Percentiles rank a stretch among this genome's conserved stretches.
Conservation (phyloP, 75 land plant genomes). For the Adiantum capillusveneris region DNA sequence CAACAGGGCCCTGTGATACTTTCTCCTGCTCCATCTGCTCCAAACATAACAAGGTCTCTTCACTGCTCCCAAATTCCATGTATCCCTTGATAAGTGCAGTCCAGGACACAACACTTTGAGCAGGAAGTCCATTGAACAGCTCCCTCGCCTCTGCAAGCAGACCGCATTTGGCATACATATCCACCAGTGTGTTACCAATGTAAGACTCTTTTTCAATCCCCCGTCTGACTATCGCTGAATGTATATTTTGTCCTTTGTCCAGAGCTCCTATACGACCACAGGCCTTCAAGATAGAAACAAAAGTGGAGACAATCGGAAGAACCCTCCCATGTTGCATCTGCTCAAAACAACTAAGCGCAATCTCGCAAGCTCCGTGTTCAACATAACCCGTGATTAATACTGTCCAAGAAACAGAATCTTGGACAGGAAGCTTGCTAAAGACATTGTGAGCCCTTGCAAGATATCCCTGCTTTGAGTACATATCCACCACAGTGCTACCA, state of each 20-base stretch:
- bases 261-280: slow-evolving; percentile 4
- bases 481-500: slow-evolving; percentile 33
- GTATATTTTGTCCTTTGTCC: not conserved
- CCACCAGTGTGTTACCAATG: slow-evolving; percentile 47
- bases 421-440: slow-evolving; percentile 40
- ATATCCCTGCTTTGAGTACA: slow-evolving; percentile 22
- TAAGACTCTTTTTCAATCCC: not conserved
- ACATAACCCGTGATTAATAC: slow-evolving; percentile 46
- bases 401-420: slow-evolving; percentile 38
- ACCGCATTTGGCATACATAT: slow-evolving; percentile 55
- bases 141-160: slow-evolving; percentile 20
- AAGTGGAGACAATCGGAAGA: slow-evolving; percentile 4
- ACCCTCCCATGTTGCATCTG: slow-evolving; percentile 29
- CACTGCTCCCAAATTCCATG: slow-evolving; percentile 10
- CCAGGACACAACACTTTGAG: slow-evolving; percentile 47
- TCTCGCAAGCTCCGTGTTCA: slow-evolving; percentile 15
- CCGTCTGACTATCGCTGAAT: not conserved
- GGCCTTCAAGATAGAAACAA: not conserved
- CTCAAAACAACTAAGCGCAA: slow-evolving; percentile 27
- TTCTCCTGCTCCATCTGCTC: slow-evolving; percentile 4
- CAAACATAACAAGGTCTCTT: slow-evolving; percentile 4
- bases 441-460: slow-evolving; percentile 37
- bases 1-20: slow-evolving; percentile 1
- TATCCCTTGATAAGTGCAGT: slow-evolving; percentile 28
- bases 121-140: slow-evolving; percentile 38